A percentile compares a stretch with the other conserved stretches of the same genome.
These are phyloP conservation scores for Aureobasidium subglaciale DNA, from an alignment of 2,329 filamentous ascomycete species.

Conservation along the genomic window DNA sequence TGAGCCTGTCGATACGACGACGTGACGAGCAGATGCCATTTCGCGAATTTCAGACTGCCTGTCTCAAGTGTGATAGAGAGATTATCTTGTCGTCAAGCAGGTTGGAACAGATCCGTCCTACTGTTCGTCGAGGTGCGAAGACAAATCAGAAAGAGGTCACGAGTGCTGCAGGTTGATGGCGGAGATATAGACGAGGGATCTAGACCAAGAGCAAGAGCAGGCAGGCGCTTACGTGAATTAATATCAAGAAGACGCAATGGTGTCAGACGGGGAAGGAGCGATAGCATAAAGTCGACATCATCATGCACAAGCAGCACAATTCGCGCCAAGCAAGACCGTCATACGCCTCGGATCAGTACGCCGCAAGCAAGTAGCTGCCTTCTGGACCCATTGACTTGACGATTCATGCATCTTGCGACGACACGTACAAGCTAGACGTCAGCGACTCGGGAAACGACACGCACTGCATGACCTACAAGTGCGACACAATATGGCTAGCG, in stretches of 20 bases:
- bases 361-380: background rate
- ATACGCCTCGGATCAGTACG: background rate
- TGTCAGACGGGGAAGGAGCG: conserved; percentile 1
- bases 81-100: background rate
- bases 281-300: background rate
- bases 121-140: too few species aligned
- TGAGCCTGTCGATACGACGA: conserved; percentile 40
- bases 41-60: background rate
- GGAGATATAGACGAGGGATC: background rate
- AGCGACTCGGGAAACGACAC: background rate
- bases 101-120: background rate
- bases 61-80: background rate
- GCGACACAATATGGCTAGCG: conserved; percentile 9
- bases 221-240: background rate
- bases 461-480: background rate
- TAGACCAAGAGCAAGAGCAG: background rate
- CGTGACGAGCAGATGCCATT: conserved; percentile 23
- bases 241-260: too few species aligned
- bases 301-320: background rate
- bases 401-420: background rate
- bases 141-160: background rate
- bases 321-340: conserved; percentile 1
- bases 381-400: background rate
- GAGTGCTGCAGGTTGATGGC: background rate
- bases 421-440: conserved; percentile 1